These are phyloP conservation scores for Colletotrichum godetiae DNA, from an alignment of 2,329 filamentous ascomycete genomes.

Conservation along the genomic window DNA sequence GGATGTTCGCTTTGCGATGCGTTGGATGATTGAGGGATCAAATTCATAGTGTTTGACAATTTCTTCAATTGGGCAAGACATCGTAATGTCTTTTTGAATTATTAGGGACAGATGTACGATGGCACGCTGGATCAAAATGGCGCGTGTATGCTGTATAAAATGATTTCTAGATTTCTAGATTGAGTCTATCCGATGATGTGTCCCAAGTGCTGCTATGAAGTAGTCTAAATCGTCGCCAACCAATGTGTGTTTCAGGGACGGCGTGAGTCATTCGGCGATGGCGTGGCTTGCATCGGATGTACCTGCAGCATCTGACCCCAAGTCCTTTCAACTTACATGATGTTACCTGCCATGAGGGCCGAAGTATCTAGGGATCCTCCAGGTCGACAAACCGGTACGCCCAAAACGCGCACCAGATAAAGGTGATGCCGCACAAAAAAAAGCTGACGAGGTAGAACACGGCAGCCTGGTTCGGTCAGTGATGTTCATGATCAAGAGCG, in stretches of 20 bases:
- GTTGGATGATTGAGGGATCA: constrained; percentile 38
- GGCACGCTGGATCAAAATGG: no score
- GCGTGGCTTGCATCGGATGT: not conserved
- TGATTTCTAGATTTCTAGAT: not conserved
- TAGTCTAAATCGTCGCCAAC: not conserved
- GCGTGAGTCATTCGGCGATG: constrained; percentile 31
- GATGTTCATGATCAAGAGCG: not conserved
- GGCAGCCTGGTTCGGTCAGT: constrained; percentile 29
- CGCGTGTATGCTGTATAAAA: no score
- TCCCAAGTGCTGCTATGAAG: not conserved
- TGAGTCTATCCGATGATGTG: not conserved
- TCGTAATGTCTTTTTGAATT: not conserved
- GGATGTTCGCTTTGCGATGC: constrained; percentile 41
- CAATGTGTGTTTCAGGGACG: not conserved
- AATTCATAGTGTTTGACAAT: constrained; percentile 43
- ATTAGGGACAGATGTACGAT: not conserved
- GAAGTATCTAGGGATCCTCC: constrained; percentile 20
- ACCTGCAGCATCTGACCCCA: not conserved
- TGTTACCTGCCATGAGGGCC: not conserved
- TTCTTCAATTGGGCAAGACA: constrained; percentile 37
- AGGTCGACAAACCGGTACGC: constrained; percentile 41
- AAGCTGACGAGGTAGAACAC: constrained; percentile 39
- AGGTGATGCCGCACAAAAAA: constrained; percentile 32
- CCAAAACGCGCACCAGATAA: constrained; percentile 44
- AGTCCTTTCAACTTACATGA: not conserved